Conservation (phyloP, 306 rosid species). For the Corylus heterophylla region DNA sequence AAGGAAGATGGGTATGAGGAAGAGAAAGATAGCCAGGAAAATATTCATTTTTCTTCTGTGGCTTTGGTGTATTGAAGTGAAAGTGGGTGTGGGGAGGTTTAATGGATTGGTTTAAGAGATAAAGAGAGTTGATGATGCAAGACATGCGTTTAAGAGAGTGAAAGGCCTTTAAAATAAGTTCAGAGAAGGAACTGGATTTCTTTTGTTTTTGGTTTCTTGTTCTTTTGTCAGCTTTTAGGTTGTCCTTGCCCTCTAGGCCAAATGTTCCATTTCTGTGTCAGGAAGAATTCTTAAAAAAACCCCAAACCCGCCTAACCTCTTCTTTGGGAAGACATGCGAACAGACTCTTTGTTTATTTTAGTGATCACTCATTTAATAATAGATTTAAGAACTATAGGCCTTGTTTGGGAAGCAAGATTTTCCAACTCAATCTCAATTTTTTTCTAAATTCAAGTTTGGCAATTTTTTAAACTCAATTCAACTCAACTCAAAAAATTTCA, state of each 20-base stretch:
- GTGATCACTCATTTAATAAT: no score
- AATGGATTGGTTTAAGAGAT: neutral
- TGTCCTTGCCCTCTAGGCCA: no score
- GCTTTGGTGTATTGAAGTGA: neutral
- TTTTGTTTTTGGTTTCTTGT: neutral
- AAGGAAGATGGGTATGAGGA: conserved; percentile 46
- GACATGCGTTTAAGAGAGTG: neutral
- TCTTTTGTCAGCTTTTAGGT: neutral
- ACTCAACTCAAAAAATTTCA: no score
- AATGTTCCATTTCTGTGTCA: neutral
- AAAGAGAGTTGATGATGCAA: neutral
- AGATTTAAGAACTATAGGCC: no score
- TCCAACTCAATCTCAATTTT: no score
- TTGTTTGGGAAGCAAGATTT: no score
- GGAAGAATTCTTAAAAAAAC: no score
- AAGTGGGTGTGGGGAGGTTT: neutral
- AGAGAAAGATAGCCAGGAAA: conserved; percentile 31
- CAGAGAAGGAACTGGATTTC: neutral
- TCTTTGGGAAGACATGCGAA: neutral
- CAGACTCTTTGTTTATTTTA: no score
- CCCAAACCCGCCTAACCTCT: neutral
- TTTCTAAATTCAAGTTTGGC: no score
- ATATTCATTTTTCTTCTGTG: conserved; percentile 31
- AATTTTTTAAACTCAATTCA: no score
- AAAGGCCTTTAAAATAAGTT: neutral